Base-by-base conservation (phyloP, 2,329 filamentous ascomycete species). In the Xenoacremonium recifei region DNA sequence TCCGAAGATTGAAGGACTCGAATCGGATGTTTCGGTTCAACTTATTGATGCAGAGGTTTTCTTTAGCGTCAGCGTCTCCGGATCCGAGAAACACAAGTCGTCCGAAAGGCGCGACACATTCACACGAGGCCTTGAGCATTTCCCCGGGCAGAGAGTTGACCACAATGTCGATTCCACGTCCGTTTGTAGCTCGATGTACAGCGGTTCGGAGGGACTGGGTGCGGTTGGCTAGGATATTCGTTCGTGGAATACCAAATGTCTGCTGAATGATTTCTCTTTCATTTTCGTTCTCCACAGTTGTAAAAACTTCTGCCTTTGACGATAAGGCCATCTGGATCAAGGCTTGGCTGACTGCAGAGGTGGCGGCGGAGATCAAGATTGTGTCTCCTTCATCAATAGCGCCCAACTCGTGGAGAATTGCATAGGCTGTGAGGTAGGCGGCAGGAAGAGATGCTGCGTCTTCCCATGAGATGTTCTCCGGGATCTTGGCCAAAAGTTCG, bases 71-170 rank as follows among this genome's bases (percentile, higher is more conserved):
- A 4, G 65, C 55, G 20, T 67, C 65, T 3, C 49, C 48, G 23
- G 60, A 62, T 0, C 58, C 62, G 29, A 70, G 58, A 39, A 70
- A 67, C 0, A 70, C 35, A 35, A 70, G 59, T 0, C 53, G 41
- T 0, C 68, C 68, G 16, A 50, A 57, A 2, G 50, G 43, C 1
- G 67, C 62, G 11, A 71, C 47, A 32, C 62, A 68, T 9, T 60
- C 47, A 60, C 59, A 68, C 0, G 65, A 61, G 2, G 59, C 54
- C 0, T 49, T 52, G 0, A 69, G 42, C 2, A 49, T 33, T 1
- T 65, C 61, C 1, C 63, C 64, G 0, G 54, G 42, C 0, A 66
- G 47, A 0, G 57, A 62, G 41, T 67, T 67, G 4, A 70, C 34
- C 1, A 68, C 51, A 0, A 67, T 39, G 17, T 69, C 59, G 2